Evolutionary conservation across 148 eudicot species (phyloP).

Genomic region (Cornus florida): DNA sequence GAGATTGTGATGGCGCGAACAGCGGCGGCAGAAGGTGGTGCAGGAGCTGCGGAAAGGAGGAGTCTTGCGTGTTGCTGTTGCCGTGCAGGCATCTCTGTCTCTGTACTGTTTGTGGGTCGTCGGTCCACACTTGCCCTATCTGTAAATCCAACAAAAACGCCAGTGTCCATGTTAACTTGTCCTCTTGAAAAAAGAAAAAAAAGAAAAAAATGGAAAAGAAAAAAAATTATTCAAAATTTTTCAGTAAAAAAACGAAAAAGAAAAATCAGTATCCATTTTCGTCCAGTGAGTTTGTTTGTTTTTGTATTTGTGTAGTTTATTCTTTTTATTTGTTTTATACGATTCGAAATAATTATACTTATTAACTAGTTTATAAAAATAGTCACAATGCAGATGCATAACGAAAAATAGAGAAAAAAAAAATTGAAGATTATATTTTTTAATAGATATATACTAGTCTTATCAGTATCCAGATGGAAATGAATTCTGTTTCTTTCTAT

Average conservation of each 20-base stretch:
- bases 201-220: neutral
- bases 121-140: conserved; percentile 63
- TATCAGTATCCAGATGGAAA: too few species aligned
- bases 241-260: neutral
- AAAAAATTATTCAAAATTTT: neutral
- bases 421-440: too few species aligned
- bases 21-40: conserved; percentile 35
- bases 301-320: neutral
- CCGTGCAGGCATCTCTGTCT: conserved; percentile 89
- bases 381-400: too few species aligned
- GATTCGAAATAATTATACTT: too few species aligned
- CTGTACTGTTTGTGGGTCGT: conserved; percentile 69
- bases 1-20: neutral
- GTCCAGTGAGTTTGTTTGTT: neutral
- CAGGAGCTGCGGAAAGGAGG: conserved; percentile 60
- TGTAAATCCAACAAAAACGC: conserved; percentile 59
- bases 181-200: conserved; percentile 16
- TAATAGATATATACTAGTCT: too few species aligned
- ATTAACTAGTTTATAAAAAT: too few species aligned
- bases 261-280: neutral
- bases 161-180: conserved; percentile 70
- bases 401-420: too few species aligned
- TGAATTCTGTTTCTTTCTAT: too few species aligned
- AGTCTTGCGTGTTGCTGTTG: conserved; percentile 67
- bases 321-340: neutral